Evolutionary conservation across 164 flowering plant genomes (phyloP).

Genomic region (Aristolochia contorta): DNA sequence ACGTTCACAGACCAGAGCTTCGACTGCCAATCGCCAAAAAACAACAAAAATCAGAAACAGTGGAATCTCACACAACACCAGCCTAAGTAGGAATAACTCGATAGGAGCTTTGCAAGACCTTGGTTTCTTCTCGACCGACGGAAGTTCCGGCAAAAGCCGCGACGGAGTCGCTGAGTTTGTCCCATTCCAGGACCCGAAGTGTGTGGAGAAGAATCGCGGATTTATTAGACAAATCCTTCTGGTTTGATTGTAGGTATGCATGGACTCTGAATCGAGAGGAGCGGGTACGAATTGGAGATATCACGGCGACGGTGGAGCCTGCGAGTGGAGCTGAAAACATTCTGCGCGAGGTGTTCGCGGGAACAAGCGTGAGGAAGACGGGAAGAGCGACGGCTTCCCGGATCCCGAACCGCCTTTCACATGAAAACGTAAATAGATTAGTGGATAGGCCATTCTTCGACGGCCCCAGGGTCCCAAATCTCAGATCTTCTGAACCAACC

Average conservation of each 20-base stretch:
- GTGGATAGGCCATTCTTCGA: too few species aligned
- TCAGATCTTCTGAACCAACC: too few species aligned
- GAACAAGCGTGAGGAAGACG: too few species aligned
- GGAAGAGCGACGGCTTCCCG: too few species aligned
- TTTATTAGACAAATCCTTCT: background rate
- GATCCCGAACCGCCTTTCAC: too few species aligned
- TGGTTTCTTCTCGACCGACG: conserved; percentile 57
- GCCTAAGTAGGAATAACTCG: background rate
- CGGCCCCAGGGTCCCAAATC: too few species aligned
- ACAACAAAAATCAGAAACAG: background rate
- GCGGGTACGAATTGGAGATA: background rate
- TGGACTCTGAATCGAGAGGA: background rate
- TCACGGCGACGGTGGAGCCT: background rate
- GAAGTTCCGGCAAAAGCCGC: conserved; percentile 73
- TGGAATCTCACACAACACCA: background rate
- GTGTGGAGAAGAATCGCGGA: conserved; percentile 29
- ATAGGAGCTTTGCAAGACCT: conserved; percentile 23
- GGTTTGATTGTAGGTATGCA: background rate
- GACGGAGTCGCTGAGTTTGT: conserved; percentile 69
- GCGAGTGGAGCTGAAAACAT: too few species aligned
- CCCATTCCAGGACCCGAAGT: conserved; percentile 78
- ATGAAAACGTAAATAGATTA: too few species aligned
- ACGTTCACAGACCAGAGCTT: conserved; percentile 51
- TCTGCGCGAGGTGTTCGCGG: too few species aligned
- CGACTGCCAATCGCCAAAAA: conserved; percentile 22